A percentile compares a stretch with the other conserved stretches of the same genome.
Evolutionary conservation across 495 filamentous ascomycete species (phyloP).

Genomic region (Parachaetomium inaequale): DNA sequence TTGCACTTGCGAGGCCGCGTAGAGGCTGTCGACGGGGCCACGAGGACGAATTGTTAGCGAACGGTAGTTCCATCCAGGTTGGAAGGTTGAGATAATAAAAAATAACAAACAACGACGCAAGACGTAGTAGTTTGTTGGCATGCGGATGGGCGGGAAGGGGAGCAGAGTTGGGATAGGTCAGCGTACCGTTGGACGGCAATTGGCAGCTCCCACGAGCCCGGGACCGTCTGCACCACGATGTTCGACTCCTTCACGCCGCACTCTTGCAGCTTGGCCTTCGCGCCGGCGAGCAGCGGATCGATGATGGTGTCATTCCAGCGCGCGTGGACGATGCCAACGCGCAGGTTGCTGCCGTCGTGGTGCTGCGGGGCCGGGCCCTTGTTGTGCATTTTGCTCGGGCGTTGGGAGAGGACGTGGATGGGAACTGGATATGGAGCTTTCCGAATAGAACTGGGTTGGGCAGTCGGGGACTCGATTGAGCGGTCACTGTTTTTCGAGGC

Average conservation of each 20-base stretch:
- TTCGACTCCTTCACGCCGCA: constrained; percentile 82
- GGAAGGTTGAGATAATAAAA: not conserved
- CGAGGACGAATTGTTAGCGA: not conserved
- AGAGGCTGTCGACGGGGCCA: constrained; percentile 55
- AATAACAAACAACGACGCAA: not conserved
- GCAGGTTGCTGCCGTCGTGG: constrained; percentile 70
- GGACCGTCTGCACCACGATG: constrained; percentile 83
- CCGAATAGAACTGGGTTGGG: not conserved
- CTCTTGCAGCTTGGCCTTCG: constrained; percentile 46
- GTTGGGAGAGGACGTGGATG: not conserved
- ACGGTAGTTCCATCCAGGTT: not conserved
- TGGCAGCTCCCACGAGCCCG: constrained; percentile 90
- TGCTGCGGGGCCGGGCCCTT: constrained; percentile 46
- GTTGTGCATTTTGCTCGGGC: constrained; percentile 31
- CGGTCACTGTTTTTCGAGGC: not conserved
- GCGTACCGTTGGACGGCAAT: constrained; percentile 76
- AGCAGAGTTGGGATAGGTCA: not conserved
- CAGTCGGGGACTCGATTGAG: not conserved
- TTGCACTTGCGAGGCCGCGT: constrained; percentile 82
- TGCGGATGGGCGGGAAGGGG: not conserved
- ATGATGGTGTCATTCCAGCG: constrained; percentile 85
- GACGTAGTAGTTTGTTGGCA: not conserved
- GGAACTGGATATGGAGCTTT: not conserved
- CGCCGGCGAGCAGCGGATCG: constrained; percentile 70
- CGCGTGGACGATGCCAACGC: constrained; percentile 91